phyloP scores from a whole-genome alignment of 2,329 filamentous ascomycete genomes.

The Sarocladiaceae sp. region DNA sequence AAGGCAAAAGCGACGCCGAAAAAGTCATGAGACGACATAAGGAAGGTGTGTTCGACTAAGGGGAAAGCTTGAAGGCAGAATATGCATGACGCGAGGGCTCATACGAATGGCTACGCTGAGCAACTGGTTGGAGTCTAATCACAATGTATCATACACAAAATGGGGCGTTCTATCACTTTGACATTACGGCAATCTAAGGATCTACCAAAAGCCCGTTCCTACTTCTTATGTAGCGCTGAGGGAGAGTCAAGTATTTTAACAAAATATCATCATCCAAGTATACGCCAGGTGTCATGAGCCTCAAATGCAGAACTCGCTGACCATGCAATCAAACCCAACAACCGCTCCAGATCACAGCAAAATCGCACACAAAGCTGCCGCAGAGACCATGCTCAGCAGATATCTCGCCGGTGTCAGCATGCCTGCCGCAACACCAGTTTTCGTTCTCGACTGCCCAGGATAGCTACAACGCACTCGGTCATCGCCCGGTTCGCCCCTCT shows the following conservation, averaged over 20 bases:
- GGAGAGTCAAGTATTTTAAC: too few relatives aligned
- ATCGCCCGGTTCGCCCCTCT: slow-evolving; percentile 18
- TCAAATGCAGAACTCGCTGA: background rate
- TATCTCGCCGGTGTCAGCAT: background rate
- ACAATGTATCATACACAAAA: background rate
- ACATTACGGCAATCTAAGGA: background rate
- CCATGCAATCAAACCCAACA: background rate
- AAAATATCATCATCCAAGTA: background rate
- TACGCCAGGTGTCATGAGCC: background rate
- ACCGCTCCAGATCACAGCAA: background rate
- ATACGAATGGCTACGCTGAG: background rate
- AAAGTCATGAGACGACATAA: slow-evolving; percentile 14
- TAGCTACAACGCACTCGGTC: slow-evolving; percentile 31
- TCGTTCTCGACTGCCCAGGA: slow-evolving; percentile 31
- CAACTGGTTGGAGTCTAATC: too few relatives aligned
- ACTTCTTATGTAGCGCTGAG: too few relatives aligned
- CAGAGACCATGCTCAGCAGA: background rate
- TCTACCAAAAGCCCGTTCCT: background rate
- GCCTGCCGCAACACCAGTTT: slow-evolving; percentile 13
- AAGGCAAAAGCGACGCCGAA: slow-evolving; percentile 19
- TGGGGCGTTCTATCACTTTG: background rate
- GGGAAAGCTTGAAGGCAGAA: background rate
- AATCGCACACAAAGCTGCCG: background rate
- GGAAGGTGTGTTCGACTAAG: background rate
- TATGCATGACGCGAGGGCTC: background rate